Evolutionary conservation across 2,329 filamentous ascomycete species (phyloP).

Genomic region (Clonostachys rhizophaga): DNA sequence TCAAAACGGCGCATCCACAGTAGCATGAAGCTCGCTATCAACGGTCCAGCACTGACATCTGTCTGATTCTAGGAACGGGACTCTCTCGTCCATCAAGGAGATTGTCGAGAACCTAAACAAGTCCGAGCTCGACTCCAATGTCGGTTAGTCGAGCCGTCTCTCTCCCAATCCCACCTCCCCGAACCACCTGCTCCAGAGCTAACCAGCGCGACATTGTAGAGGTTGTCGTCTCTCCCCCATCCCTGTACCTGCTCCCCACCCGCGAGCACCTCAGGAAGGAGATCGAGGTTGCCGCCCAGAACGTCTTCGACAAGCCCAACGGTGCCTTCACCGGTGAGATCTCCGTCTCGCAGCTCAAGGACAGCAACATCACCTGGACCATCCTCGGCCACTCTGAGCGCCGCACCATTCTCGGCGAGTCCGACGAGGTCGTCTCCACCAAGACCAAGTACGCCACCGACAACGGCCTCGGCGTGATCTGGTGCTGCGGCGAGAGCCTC

Average conservation of each 20-base stretch:
- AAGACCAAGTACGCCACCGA: constrained; percentile 95
- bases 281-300: constrained; percentile 88
- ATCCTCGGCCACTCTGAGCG: constrained; percentile 95
- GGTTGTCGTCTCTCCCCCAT: constrained; percentile 88
- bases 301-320: constrained; percentile 95
- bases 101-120: constrained; percentile 89
- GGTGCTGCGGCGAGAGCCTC: constrained; percentile 95
- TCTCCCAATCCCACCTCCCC: background rate
- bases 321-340: constrained; percentile 98
- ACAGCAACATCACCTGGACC: constrained; percentile 83
- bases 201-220: constrained; percentile 46
- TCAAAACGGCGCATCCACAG: background rate
- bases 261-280: constrained; percentile 71
- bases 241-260: constrained; percentile 85
- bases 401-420: constrained; percentile 82
- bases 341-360: constrained; percentile 84
- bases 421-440: constrained; percentile 77
- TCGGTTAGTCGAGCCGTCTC: constrained; percentile 47
- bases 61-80: constrained; percentile 74
- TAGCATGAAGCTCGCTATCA: background rate
- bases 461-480: constrained; percentile 83
- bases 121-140: constrained; percentile 72
- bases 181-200: constrained; percentile 3
- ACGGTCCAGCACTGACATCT: background rate
- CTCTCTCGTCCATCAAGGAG: constrained; percentile 79